These are phyloP conservation scores for Cryptococcus wingfieldii DNA, from an alignment of 1,284 basidiomycete genomes.

Conservation along the genomic window DNA sequence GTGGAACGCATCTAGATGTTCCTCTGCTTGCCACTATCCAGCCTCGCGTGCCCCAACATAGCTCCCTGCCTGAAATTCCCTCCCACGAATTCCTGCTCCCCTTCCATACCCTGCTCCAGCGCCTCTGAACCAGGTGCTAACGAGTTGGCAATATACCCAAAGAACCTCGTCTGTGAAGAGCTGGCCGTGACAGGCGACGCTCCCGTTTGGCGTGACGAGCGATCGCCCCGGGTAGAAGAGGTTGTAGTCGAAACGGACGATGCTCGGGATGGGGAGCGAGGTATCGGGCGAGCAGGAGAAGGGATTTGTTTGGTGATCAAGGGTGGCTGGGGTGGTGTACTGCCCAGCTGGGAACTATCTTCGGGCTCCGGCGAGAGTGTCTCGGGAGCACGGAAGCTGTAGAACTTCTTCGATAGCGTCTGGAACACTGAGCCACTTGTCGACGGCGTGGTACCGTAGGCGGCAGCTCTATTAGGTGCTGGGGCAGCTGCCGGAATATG, in stretches of 20 bases:
- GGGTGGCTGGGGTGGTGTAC: background rate
- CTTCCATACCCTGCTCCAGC: slow-evolving; percentile 4
- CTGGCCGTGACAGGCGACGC: slow-evolving; percentile 5
- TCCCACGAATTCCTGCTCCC: slow-evolving; percentile 15
- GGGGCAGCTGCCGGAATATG: background rate
- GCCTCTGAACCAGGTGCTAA: slow-evolving; percentile 2
- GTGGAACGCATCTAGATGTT: background rate
- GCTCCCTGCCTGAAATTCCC: slow-evolving; percentile 14
- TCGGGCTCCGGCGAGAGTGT: background rate
- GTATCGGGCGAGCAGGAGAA: slow-evolving; percentile 15
- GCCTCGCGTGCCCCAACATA: slow-evolving; percentile 5
- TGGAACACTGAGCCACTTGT: slow-evolving; percentile 15
- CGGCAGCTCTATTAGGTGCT: slow-evolving; percentile 4
- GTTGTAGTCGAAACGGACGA: slow-evolving; percentile 12
- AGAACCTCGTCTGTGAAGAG: slow-evolving; percentile 8
- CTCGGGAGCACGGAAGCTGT: slow-evolving; percentile 15
- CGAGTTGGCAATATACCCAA: slow-evolving; percentile 17
- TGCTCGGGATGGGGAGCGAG: slow-evolving; percentile 9
- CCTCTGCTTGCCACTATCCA: background rate
- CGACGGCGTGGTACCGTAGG: slow-evolving; percentile 2
- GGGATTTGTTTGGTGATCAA: slow-evolving; percentile 1
- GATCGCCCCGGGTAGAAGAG: slow-evolving; percentile 1
- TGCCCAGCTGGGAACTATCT: too few relatives aligned
- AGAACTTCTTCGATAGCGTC: slow-evolving; percentile 21
- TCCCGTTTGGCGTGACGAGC: background rate